phyloP scores from a whole-genome alignment of 148 eudicot species.

The Heliamphora exappendiculata region DNA sequence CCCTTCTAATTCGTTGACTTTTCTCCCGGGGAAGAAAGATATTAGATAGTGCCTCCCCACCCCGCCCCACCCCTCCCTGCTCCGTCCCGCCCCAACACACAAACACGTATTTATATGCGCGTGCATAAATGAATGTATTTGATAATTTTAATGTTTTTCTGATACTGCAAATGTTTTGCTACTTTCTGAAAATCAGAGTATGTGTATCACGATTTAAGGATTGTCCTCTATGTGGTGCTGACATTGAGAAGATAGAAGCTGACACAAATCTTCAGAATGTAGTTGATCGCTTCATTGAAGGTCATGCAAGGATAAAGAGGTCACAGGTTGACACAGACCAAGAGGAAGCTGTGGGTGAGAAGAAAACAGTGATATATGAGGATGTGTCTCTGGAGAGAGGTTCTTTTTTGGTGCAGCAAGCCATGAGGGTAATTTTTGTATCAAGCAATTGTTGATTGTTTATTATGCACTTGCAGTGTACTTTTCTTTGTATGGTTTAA shows the following conservation, averaged over 20 bases:
- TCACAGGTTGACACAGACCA: slow-evolving; percentile 44
- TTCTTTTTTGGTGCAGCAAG: slow-evolving; percentile 88
- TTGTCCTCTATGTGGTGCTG: slow-evolving; percentile 97
- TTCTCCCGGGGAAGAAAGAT: too few species aligned
- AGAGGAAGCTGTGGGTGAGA: slow-evolving; percentile 46
- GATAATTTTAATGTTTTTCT: too few species aligned
- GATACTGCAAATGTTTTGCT: background rate
- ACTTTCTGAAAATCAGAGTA: slow-evolving; percentile 36
- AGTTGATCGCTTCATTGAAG: slow-evolving; percentile 93
- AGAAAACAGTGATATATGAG: slow-evolving; percentile 79
- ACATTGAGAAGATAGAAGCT: slow-evolving; percentile 76
- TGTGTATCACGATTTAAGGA: slow-evolving; percentile 88
- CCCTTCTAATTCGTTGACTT: background rate
- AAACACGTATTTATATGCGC: too few species aligned
- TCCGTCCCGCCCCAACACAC: too few species aligned
- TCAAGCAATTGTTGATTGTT: background rate
- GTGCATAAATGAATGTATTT: too few species aligned
- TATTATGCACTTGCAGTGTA: background rate
- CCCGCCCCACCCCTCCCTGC: background rate
- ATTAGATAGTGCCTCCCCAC: too few species aligned
- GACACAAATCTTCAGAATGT: slow-evolving; percentile 73
- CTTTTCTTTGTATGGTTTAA: background rate
- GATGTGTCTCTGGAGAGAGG: slow-evolving; percentile 97
- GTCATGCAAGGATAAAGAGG: slow-evolving; percentile 96
- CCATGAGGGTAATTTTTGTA: slow-evolving; percentile 89